Base-by-base conservation (phyloP, 2,329 filamentous ascomycete genomes). In the Colletotrichum chlorophyti region DNA sequence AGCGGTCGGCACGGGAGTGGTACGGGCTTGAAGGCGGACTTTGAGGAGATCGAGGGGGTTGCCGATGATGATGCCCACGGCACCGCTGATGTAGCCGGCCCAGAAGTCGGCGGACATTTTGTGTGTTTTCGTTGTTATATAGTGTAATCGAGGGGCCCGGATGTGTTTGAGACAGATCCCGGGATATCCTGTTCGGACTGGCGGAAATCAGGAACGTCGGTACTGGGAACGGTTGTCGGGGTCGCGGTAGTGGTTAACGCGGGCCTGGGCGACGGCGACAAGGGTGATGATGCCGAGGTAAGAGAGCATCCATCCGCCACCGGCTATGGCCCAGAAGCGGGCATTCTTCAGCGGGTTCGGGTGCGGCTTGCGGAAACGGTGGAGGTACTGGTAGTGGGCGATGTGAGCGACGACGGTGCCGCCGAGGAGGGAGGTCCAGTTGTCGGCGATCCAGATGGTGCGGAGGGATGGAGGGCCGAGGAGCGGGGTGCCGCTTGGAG, bases 11-110 rank as follows among this genome's bases (percentile, higher is more conserved):
- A 40, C 19, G 14, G 29, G 5, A 14, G 37, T 11, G 8, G 40
- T 12, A 41, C 63, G 65, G 53, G 91, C 89, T 80, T 98, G 94
- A 3, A 96, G 78, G 35, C 88, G 89, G 50, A 93, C 91, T 74
- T 94, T 93, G 67, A 93, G 72, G 5, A 76, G 66, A 52, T 76
- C 74, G 7, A 63, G 54, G 2, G 61, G 61, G 23, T 63, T 63
- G 27, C 61, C 61, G 47, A 63, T 63, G 54, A 63, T 51, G 61
- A 63, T 97, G 41, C 92, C 91, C 45, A 89, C 81, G 55, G 90
- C 92, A 50, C 94, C 94, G 69, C 90, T 94, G 61, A 95, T 76
- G 74, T 97, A 97, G 68, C 93, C 93, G 57, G 93, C 91, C 91
- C 91, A 96, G 74, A 97, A 97, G 71, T 97, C 93, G 65, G 91